phyloP scores from a whole-genome alignment of 2,329 filamentous ascomycete species.

The Zasmidium angulare region DNA sequence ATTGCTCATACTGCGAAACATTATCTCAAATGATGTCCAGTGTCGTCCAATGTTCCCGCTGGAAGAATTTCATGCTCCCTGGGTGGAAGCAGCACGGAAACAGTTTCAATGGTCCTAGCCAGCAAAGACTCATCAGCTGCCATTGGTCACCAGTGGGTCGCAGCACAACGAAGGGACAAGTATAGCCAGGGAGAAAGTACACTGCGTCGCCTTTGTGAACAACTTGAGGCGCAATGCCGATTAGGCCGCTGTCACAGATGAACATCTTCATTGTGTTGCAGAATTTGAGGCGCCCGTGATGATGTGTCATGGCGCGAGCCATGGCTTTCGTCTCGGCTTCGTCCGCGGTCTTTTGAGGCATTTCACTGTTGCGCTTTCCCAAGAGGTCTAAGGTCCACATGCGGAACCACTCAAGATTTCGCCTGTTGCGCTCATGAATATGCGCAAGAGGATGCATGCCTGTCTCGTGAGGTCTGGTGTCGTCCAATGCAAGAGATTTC shows the following conservation, averaged over 20 bases:
- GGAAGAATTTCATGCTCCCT: not conserved
- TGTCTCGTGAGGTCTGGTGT: not conserved
- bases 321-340: not conserved
- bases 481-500: not conserved
- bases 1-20: no score
- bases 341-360: not conserved
- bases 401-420: not conserved
- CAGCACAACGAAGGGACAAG: not conserved
- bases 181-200: not conserved
- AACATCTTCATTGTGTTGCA: slow-evolving; percentile 1
- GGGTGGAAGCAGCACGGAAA: not conserved
- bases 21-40: not conserved
- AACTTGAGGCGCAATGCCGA: not conserved
- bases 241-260: not conserved
- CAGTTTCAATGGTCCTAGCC: not conserved
- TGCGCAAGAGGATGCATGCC: not conserved
- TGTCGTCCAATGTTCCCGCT: not conserved
- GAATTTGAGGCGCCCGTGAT: not conserved
- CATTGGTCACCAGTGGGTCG: not conserved
- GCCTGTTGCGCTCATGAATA: not conserved
- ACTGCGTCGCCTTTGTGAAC: not conserved
- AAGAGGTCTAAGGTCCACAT: not conserved
- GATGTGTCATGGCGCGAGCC: not conserved
- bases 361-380: not conserved
- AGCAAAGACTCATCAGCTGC: not conserved